Percentiles rank a stretch among this genome's conserved stretches.
Evolutionary conservation across 23 red algal genomes (phyloP).

Genomic region (Gracilariopsis chorda): DNA sequence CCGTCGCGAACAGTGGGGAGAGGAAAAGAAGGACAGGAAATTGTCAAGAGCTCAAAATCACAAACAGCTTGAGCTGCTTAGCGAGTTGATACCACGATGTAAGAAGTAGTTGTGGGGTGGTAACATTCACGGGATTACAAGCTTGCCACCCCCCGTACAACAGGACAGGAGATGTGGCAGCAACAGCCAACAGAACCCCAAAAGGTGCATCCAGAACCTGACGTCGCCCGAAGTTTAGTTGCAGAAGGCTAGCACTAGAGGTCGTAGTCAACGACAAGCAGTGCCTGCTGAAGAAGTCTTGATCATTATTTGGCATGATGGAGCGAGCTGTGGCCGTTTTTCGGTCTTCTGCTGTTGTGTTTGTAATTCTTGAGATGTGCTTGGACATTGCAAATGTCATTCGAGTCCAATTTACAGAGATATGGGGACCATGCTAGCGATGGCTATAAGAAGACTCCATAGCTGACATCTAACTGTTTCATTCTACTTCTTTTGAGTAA

Average conservation of each 20-base stretch:
- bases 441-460: no score
- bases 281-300: neutral
- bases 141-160: neutral
- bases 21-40: no score
- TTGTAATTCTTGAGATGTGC: neutral
- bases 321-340: no score
- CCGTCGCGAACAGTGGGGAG: no score
- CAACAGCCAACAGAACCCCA: neutral
- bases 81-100: no score
- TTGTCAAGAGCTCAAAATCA: no score
- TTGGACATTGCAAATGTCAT: neutral
- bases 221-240: constrained; percentile 1
- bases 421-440: neutral
- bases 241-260: neutral
- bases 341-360: no score
- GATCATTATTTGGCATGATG: neutral
- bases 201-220: neutral
- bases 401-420: neutral
- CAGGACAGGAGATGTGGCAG: neutral
- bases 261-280: neutral
- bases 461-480: no score
- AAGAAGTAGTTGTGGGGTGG: no score
- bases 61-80: no score
- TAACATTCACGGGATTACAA: neutral
- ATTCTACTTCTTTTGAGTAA: no score